phyloP scores from a whole-genome alignment of 106 monocot species.

The Triglochin maritima region DNA sequence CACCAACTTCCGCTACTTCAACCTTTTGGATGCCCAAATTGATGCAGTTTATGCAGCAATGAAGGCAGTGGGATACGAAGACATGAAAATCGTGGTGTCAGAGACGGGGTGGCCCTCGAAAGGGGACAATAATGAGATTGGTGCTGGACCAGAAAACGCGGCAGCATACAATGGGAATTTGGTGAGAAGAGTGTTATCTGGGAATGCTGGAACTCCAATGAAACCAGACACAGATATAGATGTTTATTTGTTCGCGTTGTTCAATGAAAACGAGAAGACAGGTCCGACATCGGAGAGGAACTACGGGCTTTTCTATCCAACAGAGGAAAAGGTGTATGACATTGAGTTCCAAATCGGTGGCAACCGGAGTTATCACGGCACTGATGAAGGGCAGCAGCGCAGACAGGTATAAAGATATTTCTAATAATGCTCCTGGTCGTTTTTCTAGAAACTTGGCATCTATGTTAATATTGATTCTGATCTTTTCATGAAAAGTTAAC shows the following conservation, averaged over 20 bases:
- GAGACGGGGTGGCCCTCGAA: slow-evolving; percentile 90
- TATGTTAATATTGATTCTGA: too few species aligned
- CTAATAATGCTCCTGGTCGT: too few species aligned
- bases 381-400: not conserved
- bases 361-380: too few species aligned
- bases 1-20: slow-evolving; percentile 50
- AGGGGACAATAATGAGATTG: slow-evolving; percentile 58
- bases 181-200: slow-evolving; percentile 50
- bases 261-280: slow-evolving; percentile 88
- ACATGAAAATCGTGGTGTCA: slow-evolving; percentile 47
- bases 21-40: slow-evolving; percentile 78
- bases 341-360: slow-evolving; percentile 35
- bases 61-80: slow-evolving; percentile 36
- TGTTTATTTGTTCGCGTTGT: slow-evolving; percentile 76
- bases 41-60: slow-evolving; percentile 77
- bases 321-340: slow-evolving; percentile 72
- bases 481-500: too few species aligned
- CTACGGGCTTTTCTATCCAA: slow-evolving; percentile 84
- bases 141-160: slow-evolving; percentile 48
- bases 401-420: not conserved
- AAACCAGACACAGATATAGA: slow-evolving; percentile 50
- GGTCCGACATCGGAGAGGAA: slow-evolving; percentile 87
- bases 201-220: slow-evolving; percentile 59
- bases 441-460: too few species aligned
- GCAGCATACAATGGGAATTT: slow-evolving; percentile 72